Evolutionary conservation across 2,329 filamentous ascomycete genomes (phyloP), one percentile per base, ranked within the genome.

Genomic region (Gyromitra esculenta): DNA sequence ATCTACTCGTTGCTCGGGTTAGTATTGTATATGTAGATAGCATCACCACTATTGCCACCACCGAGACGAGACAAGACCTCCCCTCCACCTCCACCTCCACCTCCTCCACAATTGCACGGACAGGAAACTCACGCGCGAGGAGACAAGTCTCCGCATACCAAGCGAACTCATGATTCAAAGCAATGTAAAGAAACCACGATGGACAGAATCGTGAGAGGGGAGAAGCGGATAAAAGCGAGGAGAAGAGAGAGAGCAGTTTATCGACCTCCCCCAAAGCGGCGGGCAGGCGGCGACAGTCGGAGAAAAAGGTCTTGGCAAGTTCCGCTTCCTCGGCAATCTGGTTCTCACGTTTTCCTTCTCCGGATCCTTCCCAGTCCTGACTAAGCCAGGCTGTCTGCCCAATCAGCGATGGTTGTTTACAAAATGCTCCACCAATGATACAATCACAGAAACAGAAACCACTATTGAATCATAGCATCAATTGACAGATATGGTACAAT

Each of bases 91-190:
- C 50, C 50, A 25, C 15, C 6, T 11, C 25, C 50, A 54, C 25
- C 54, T n/a, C 31, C 31, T 5, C 11, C 9, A 56, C 54, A 39
- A 31, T 31, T 31, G 25, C 1, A 31, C 25, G 48, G 43, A 21
- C 6, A 50, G 11, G 50, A 62, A 76, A 83, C 84, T 79, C 80
- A 87, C 86, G 83, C 86, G 86, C 78, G 84, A 84, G 78, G 86
- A 84, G 84, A 84, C 83, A 80, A 87, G 81, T 83, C 85, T 87
- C 84, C 85, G 85, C 82, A 86, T 82, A 81, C 85, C 83, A 80
- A 84, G 80, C 79, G 85, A 86, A 83, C 85, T 86, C 86, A 87
- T 87, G 80, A 81, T 68, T 76, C 80, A 79, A 66, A 76, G 13
- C n/a, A 54, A 50, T 50, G 60, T 67, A 57, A 52, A 73, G 21